phyloP scores from a whole-genome alignment of 2,329 filamentous ascomycete species.

The Colletotrichum orbiculare region DNA sequence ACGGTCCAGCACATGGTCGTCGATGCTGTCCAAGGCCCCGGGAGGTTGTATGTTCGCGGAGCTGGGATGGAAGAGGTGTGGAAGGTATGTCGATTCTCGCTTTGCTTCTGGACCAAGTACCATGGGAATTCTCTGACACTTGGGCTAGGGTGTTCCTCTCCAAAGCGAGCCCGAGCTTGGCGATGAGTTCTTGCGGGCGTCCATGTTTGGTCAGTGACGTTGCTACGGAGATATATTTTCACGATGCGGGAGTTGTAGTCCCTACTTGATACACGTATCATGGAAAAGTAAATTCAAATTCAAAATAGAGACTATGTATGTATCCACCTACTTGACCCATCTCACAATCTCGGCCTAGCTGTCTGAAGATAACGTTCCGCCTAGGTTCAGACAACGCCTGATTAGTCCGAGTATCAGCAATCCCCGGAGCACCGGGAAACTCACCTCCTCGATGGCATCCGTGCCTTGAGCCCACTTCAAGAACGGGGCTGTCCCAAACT shows the following conservation, averaged over 20 bases:
- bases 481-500: neutral
- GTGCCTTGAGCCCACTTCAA: slow-evolving; percentile 16
- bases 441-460: neutral
- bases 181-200: too few relatives aligned
- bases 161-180: too few relatives aligned
- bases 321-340: too few relatives aligned
- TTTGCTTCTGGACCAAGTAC: neutral
- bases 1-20: neutral
- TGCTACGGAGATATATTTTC: too few relatives aligned
- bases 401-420: too few relatives aligned
- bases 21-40: neutral
- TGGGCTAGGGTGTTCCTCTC: neutral
- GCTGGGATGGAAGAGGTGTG: neutral
- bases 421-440: neutral
- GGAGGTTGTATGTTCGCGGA: neutral
- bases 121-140: neutral
- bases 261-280: too few relatives aligned
- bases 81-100: neutral
- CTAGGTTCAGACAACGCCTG: too few relatives aligned
- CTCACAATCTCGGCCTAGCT: too few relatives aligned
- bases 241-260: too few relatives aligned
- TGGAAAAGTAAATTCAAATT: too few relatives aligned
- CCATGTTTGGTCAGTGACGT: too few relatives aligned
- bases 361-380: too few relatives aligned
- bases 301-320: rapidly evolving